A percentile compares a stretch with the other conserved stretches of the same genome.
Conservation (phyloP, 2,329 filamentous ascomycete genomes). For the Fusarium falciforme region DNA sequence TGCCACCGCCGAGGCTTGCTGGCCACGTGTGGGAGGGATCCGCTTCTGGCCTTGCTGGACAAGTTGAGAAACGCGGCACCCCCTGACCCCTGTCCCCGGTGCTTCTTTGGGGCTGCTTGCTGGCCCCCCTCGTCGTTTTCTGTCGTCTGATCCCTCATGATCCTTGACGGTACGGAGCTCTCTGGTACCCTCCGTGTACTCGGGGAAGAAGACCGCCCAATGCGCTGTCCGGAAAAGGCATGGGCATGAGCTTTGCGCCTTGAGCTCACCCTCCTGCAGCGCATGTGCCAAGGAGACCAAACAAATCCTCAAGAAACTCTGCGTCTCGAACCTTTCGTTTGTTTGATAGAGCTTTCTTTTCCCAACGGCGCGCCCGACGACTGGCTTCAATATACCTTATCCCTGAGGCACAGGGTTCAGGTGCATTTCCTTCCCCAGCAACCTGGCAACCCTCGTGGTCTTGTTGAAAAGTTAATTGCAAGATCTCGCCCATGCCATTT, state of each 20-base stretch:
- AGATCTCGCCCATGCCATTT: background rate
- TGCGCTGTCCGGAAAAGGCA: background rate
- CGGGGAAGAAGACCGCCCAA: background rate
- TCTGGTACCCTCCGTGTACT: conserved; percentile 19
- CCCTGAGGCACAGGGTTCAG: background rate
- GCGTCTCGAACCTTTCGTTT: background rate
- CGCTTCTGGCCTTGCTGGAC: conserved; percentile 37
- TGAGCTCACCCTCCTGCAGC: background rate
- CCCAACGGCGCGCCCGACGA: conserved; percentile 20
- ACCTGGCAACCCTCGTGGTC: background rate
- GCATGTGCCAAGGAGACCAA: background rate
- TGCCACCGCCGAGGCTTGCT: conserved; percentile 25
- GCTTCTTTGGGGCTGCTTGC: conserved; percentile 25
- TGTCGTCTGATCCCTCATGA: conserved; percentile 19
- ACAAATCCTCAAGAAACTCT: background rate
- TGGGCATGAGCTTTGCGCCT: background rate
- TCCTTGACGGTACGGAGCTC: conserved; percentile 18
- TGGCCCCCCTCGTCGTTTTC: conserved; percentile 23
- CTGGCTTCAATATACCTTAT: background rate
- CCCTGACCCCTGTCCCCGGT: conserved; percentile 26
- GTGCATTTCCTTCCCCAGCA: background rate
- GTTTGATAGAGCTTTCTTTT: background rate
- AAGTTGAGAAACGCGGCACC: conserved; percentile 36
- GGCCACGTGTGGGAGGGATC: conserved; percentile 44
- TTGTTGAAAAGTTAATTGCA: background rate